Evolutionary conservation across 352 stramenopile species (phyloP), one percentile per base, ranked within the genome.

Genomic region (Blastocystis sp.): DNA sequence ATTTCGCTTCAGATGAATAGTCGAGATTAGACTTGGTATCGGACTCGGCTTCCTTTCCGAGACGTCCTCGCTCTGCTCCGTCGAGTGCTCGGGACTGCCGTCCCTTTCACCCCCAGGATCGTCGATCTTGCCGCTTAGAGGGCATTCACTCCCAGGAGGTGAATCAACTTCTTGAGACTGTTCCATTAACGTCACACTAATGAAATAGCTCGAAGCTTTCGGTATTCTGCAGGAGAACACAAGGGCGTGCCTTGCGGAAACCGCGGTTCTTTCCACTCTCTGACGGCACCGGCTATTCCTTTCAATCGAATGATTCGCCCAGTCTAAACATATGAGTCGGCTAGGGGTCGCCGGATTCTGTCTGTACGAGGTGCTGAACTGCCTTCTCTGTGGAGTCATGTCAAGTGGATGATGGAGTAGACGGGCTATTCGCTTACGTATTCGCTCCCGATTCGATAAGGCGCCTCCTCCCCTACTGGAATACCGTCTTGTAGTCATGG

Each of bases 121-220:
- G n/a, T 26, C 31, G n/a, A 45, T 74, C 63, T 37, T 74, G 16
- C 24, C 19, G 10, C 45, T 41, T 9, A 51, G 9, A 26, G 63
- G 39, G 39, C 13, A 74, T 4, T 10, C 35, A 12, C 37, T 41
- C 16, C 16, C 63, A 24, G 31, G 26, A 50, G 35, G 39, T 24
- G 63, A 50, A 39, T 50, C 63, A 13, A 74, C 31, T 74, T 74
- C 63, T 41, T 74, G 26, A 74, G 63, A 74, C 24, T 41, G 24
- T 26, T 74, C 63, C 63, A 74, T 74, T 26, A 26, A 55, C 6
- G 9, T 55, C 45, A 16, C 45, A 55, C 45, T 55, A 55, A 55
- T 55, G 45, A 55, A 55, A 6, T 19, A 55, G 45, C 45, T 55
- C 45, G 9, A 6, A 6, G 16, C 45, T 55, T 55, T 55, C 16